These are phyloP conservation scores for Sphagnurus paluster DNA, from an alignment of 1,284 basidiomycete species.

Conservation along the genomic window DNA sequence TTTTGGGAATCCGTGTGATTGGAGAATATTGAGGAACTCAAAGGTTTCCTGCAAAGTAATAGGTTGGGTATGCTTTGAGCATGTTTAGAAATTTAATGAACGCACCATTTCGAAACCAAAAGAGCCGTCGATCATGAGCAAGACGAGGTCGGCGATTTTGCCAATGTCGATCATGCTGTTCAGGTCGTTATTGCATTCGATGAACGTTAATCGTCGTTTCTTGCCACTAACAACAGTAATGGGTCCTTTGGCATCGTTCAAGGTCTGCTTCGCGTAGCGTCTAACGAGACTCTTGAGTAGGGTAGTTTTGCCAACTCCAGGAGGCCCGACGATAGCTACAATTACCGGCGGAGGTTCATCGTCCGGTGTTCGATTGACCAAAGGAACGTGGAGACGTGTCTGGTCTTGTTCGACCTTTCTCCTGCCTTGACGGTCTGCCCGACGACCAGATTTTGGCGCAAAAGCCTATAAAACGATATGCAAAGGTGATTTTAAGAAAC, in stretches of 20 bases:
- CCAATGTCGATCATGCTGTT: slow-evolving; percentile 98
- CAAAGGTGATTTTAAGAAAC: slow-evolving; percentile 4
- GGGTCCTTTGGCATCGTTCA: slow-evolving; percentile 90
- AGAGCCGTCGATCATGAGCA: slow-evolving; percentile 97
- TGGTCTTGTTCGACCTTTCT: slow-evolving; percentile 94
- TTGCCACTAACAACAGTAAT: slow-evolving; percentile 96
- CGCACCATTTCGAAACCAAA: slow-evolving; percentile 98
- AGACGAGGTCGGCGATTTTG: slow-evolving; percentile 94
- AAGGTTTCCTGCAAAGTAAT: slow-evolving; percentile 82
- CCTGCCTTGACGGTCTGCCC: slow-evolving; percentile 86
- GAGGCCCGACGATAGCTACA: slow-evolving; percentile 95
- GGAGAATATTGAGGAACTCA: slow-evolving; percentile 96
- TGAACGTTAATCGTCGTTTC: slow-evolving; percentile 89
- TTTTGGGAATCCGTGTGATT: slow-evolving; percentile 98
- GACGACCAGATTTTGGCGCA: slow-evolving; percentile 86
- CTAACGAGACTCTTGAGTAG: slow-evolving; percentile 91
- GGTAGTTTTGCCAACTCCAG: slow-evolving; percentile 97
- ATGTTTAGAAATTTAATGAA: not conserved
- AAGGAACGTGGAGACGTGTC: slow-evolving; percentile 92
- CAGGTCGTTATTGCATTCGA: slow-evolving; percentile 97
- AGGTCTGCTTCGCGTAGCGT: slow-evolving; percentile 92
- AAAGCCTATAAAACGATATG: slow-evolving; percentile 80
- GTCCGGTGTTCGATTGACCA: slow-evolving; percentile 92
- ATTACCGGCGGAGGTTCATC: slow-evolving; percentile 93
- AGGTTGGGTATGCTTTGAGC: not conserved